phyloP scores from a whole-genome alignment of 2,329 filamentous ascomycete genomes.

The Xylariaceae sp. region DNA sequence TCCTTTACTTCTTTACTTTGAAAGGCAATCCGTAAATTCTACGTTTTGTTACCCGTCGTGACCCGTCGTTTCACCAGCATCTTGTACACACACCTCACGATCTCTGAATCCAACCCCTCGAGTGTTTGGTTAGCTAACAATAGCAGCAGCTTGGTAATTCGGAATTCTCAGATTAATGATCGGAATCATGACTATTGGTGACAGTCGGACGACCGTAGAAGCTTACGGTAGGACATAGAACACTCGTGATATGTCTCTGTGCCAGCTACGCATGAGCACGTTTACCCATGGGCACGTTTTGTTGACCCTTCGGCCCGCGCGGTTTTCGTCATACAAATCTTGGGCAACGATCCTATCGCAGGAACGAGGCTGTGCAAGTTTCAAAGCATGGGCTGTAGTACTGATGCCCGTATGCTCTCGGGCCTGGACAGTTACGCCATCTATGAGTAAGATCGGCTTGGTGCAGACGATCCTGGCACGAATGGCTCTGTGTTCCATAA shows the following conservation, averaged over 20 bases:
- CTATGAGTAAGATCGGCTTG: neutral
- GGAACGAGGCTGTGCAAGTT: neutral
- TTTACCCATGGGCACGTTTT: neutral
- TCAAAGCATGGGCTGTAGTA: neutral
- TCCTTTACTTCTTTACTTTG: too few species aligned
- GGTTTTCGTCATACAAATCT: neutral
- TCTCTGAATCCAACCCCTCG: neutral
- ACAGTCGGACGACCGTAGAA: neutral
- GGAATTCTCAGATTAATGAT: neutral
- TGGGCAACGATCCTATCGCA: neutral
- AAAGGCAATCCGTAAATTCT: too few species aligned
- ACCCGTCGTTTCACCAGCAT: neutral
- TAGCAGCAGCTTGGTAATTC: neutral
- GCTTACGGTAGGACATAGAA: neutral
- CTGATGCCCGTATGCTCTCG: neutral
- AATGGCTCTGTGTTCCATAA: neutral
- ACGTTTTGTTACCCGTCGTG: neutral
- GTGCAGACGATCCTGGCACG: neutral
- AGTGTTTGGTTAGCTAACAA: neutral
- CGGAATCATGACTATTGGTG: neutral
- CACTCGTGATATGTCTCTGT: neutral
- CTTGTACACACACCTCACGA: neutral
- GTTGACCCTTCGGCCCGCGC: neutral
- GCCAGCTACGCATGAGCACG: neutral
- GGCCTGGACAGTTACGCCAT: neutral